A percentile compares a stretch with the other conserved stretches of the same genome.
phyloP scores from a whole-genome alignment of 306 rosid species.

The Herpetospermum pedunculosum region DNA sequence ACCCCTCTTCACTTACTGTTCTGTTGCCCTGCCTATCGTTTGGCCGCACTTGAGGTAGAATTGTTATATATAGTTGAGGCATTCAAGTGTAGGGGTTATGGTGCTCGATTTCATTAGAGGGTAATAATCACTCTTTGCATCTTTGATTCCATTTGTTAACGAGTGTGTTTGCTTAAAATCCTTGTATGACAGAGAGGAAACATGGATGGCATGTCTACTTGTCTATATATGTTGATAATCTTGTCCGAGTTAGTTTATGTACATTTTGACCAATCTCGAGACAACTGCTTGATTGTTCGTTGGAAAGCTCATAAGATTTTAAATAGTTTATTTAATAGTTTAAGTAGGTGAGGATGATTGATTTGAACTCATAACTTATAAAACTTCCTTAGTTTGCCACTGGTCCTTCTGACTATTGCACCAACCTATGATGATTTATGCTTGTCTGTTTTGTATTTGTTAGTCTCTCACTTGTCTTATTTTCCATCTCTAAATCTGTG shows the following conservation, averaged over 20 bases:
- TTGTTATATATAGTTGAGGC: background rate
- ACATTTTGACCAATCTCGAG: background rate
- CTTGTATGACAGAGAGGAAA: background rate
- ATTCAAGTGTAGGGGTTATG: background rate
- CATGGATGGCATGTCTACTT: background rate
- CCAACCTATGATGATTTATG: background rate
- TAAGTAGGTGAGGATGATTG: background rate
- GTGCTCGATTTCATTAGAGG: background rate
- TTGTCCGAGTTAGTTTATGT: background rate
- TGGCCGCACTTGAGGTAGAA: background rate
- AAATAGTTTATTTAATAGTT: background rate
- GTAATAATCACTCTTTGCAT: background rate
- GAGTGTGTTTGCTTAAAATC: background rate
- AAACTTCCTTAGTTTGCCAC: background rate
- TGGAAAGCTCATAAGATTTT: background rate
- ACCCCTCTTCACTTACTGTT: background rate
- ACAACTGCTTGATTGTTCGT: background rate
- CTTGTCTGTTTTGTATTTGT: background rate
- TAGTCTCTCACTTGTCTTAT: background rate
- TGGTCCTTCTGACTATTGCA: background rate
- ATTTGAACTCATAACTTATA: background rate
- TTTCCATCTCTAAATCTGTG: background rate
- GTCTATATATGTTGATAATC: background rate
- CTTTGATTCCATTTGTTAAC: background rate
- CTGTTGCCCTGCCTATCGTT: background rate